Percentiles rank a stretch among this genome's conserved stretches.
Evolutionary conservation across 768 basidiomycete species (phyloP).

Genomic region (Ephemerocybe angulata): DNA sequence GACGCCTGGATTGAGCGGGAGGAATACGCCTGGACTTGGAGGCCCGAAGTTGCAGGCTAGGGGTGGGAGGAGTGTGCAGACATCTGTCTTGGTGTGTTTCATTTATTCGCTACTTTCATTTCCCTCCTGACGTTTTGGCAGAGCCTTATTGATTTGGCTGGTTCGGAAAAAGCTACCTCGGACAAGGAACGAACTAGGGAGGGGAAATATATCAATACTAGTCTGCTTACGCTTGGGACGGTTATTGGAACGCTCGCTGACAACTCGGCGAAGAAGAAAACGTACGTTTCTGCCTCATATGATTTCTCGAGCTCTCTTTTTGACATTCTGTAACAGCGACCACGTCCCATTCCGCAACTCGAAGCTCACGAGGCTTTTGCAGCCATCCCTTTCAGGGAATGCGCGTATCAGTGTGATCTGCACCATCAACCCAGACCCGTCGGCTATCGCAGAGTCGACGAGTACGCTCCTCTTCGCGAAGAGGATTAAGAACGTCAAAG

Average conservation of each 20-base stretch:
- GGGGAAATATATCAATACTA: constrained; percentile 96
- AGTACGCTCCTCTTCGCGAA: constrained; percentile 91
- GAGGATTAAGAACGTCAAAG: constrained; percentile 85
- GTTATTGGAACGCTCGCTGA: constrained; percentile 92
- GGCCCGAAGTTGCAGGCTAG: constrained; percentile 68
- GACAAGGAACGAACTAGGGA: constrained; percentile 95
- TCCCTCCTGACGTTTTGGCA: constrained; percentile 24
- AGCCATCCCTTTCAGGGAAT: constrained; percentile 92
- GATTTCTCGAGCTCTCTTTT: neutral
- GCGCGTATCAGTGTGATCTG: constrained; percentile 95
- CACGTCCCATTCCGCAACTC: constrained; percentile 95
- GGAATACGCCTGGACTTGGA: constrained; percentile 41
- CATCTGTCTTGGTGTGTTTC: constrained; percentile 61
- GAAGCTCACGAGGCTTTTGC: constrained; percentile 90
- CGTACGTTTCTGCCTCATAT: constrained; percentile 31
- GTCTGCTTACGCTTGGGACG: constrained; percentile 86
- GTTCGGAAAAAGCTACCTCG: constrained; percentile 93
- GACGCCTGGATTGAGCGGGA: constrained; percentile 46
- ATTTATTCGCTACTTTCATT: neutral
- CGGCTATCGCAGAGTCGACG: constrained; percentile 78
- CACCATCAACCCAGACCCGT: constrained; percentile 84
- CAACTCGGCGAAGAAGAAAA: constrained; percentile 74
- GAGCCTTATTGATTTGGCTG: constrained; percentile 94
- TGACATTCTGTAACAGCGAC: constrained; percentile 43
- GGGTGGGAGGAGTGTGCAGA: constrained; percentile 78